Evolutionary conservation across 2,329 filamentous ascomycete genomes (phyloP).

Genomic region (Blumeria hordei): DNA sequence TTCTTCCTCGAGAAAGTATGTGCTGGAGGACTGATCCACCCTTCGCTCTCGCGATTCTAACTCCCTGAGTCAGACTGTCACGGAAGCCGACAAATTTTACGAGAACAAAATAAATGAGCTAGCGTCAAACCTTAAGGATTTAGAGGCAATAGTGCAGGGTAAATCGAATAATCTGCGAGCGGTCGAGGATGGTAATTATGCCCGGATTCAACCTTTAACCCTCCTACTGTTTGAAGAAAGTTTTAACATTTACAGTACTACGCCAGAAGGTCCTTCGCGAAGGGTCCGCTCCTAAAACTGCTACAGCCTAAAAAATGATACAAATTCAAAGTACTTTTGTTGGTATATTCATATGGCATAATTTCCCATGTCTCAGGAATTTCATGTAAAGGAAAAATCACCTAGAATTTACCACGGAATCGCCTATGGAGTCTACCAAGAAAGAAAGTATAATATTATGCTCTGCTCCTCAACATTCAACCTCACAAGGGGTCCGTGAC

Average conservation of each 20-base stretch:
- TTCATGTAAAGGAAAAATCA: too few relatives aligned
- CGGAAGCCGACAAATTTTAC: slow-evolving; percentile 42
- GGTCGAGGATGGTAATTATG: slow-evolving; percentile 54
- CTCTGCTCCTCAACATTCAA: too few relatives aligned
- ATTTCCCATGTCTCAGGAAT: too few relatives aligned
- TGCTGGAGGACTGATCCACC: background rate
- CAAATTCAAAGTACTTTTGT: too few relatives aligned
- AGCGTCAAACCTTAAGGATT: slow-evolving; percentile 35
- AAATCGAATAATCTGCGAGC: slow-evolving; percentile 71
- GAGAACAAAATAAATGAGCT: slow-evolving; percentile 42
- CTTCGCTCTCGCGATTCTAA: background rate
- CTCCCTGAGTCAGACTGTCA: slow-evolving; percentile 19
- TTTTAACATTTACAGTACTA: slow-evolving; percentile 19
- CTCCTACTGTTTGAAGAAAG: too few relatives aligned
- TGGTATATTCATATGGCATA: too few relatives aligned
- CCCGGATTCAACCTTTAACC: background rate
- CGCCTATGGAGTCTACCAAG: too few relatives aligned
- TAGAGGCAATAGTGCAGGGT: slow-evolving; percentile 42
- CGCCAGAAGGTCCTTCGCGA: slow-evolving; percentile 25
- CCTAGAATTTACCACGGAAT: too few relatives aligned
- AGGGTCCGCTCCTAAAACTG: background rate
- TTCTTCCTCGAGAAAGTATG: slow-evolving; percentile 79
- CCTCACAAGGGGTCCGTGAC: too few relatives aligned
- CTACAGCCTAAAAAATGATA: too few relatives aligned
- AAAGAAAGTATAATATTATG: too few relatives aligned